These are phyloP conservation scores for Brassica juncea DNA, from an alignment of 345 rosid genomes.

Conservation along the genomic window DNA sequence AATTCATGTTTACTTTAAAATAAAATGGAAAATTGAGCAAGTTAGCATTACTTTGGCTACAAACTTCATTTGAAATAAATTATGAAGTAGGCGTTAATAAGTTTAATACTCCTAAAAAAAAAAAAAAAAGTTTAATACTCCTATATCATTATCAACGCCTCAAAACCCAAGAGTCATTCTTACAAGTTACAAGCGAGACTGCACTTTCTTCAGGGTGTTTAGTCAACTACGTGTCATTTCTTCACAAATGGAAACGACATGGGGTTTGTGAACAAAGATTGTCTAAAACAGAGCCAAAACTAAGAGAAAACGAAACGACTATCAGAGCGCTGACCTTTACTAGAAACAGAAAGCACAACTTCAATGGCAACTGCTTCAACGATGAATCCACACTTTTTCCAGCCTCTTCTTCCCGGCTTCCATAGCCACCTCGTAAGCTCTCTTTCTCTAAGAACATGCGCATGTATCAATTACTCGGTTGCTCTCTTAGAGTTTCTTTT, in stretches of 20 bases:
- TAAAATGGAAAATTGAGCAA: no score
- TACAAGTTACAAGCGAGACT: neutral
- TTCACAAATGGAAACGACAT: neutral
- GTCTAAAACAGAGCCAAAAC: neutral
- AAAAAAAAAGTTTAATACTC: no score
- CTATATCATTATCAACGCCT: neutral
- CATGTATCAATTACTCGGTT: neutral
- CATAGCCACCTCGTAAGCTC: conserved; percentile 5
- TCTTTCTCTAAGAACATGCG: neutral
- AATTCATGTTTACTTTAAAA: no score
- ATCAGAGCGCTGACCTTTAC: no score
- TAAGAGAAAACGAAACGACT: neutral
- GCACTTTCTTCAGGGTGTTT: neutral
- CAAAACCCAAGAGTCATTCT: neutral
- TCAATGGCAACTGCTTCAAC: conserved; percentile 20
- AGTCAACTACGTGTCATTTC: neutral
- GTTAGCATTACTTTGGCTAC: no score
- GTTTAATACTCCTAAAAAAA: no score
- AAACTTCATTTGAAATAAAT: no score
- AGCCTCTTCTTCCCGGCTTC: conserved; percentile 27
- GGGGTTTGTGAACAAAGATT: neutral
- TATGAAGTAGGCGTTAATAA: no score
- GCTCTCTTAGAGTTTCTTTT: neutral
- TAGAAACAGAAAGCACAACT: neutral
- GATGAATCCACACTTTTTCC: neutral